These are phyloP conservation scores for Rhodosorus marinus DNA, from an alignment of 23 red algal species.

Conservation along the genomic window DNA sequence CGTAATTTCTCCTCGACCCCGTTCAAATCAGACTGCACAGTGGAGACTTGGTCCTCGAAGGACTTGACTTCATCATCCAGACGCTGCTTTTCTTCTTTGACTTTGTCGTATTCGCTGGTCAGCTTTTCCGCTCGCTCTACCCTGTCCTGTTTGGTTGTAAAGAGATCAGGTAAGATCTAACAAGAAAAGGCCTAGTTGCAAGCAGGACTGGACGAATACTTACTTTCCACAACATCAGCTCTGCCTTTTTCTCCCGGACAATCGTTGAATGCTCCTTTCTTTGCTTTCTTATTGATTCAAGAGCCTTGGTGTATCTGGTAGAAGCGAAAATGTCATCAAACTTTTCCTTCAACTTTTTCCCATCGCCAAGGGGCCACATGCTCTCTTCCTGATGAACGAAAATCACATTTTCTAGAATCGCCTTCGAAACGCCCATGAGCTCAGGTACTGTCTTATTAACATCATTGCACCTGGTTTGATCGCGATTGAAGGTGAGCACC, in stretches of 20 bases:
- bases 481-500: too few relatives aligned
- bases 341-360: slow-evolving; percentile 58
- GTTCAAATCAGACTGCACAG: slow-evolving; percentile 1
- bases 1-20: background rate
- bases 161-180: too few relatives aligned
- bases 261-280: slow-evolving; percentile 41
- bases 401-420: slow-evolving; percentile 84
- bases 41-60: slow-evolving; percentile 14
- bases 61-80: slow-evolving; percentile 12
- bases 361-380: slow-evolving; percentile 71
- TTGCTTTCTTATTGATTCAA: slow-evolving; percentile 70
- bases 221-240: slow-evolving; percentile 19
- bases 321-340: slow-evolving; percentile 96
- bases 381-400: slow-evolving; percentile 99
- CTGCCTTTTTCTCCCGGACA: slow-evolving; percentile 32
- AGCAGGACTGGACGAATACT: too few relatives aligned
- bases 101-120: slow-evolving; percentile 23
- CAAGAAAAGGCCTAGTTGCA: too few relatives aligned
- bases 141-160: slow-evolving; percentile 44
- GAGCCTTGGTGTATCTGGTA: slow-evolving; percentile 81
- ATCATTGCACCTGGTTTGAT: slow-evolving; percentile 45
- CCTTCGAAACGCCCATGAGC: slow-evolving; percentile 71
- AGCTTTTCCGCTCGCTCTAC: slow-evolving; percentile 29
- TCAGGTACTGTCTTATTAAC: slow-evolving; percentile 63
- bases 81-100: slow-evolving; percentile 15